Evolutionary conservation across 2,329 filamentous ascomycete genomes (phyloP), one percentile per base, ranked within the genome.

Genomic region (Trichophyton mentagrophytes): DNA sequence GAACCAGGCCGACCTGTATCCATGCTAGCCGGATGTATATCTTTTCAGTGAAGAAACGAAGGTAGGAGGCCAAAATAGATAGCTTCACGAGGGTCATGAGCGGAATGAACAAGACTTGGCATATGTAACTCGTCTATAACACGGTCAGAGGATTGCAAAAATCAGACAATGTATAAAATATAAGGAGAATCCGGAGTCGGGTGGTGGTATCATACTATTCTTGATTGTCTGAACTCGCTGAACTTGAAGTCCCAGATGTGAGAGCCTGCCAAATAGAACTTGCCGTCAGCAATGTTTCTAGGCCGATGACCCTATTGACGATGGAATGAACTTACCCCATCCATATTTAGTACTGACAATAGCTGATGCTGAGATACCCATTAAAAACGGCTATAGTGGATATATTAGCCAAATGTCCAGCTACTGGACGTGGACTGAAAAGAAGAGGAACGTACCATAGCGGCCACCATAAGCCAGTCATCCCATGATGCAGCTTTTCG

Each of bases 231-330:
- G 6, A 11, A 36, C 61, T 61, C 61, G 55, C 61, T 57, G 13
- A 60, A 60, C 25, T 64, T 65, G 36, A 60, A 61, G 49, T 65
- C 64, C 61, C 63, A 65, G 33, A 64, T 63, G 61, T 65, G 64
- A 46, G 59, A 47, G 9, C 64, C 64, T 65, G 38, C 20, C 13
- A n/a, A 1, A 13, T 22, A 9, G 11, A 25, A 5, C 5, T 13
- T n/a, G 3, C 11, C 46, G 46, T 51, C 20, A 51, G 46, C 53
- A 1, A 38, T 30, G 6, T 30, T 7, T 30, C 27, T 30, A 30
- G 27, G 2, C 8, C 15, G 17, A 27, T 13, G 2, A 38, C 3
- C 17, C 1, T 25, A 38, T 33, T n/a, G 22, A 20, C 9, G 0
- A 33, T 8, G 36, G 59, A 5, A 44, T 5, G 7, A 59, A 59